Evolutionary conservation across 2,329 filamentous ascomycete genomes (phyloP), one percentile per base, ranked within the genome.

Genomic region (Nothopassalora personata): DNA sequence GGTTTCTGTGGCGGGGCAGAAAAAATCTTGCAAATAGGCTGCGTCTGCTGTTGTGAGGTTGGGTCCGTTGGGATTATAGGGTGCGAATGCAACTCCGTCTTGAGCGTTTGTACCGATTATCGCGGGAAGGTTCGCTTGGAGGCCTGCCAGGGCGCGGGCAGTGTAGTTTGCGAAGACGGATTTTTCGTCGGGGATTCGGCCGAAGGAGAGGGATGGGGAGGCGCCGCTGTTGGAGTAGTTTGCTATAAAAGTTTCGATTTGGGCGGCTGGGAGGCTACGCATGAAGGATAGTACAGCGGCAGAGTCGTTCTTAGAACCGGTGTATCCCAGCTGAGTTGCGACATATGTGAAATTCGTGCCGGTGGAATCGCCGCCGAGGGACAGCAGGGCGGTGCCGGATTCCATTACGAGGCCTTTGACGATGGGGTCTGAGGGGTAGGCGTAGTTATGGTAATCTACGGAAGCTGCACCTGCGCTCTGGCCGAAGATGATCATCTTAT

Each of bases 241-340:
- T 46, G 65, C 46, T 56, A 65, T 34, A 48, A 65, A 64, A 13
- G 11, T 47, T 49, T 62, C 58, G 19, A 64, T 60, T 7, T 36
- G 55, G 9, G 27, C 31, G 11, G 58, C 61, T 18, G 54, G 49
- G 18, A 64, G 46, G 19, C 61, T 58, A 18, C 64, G 61, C 55
- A 66, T 61, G 33, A 61, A 67, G 10, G 58, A 52, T 18, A 67
- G 19, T n/a, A 53, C 34, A 18, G 49, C 23, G 4, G 23, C 52
- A 31, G 76, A 73, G 59, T 81, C 79, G 54, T 78, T 75, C 60
- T 78, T 53, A 51, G 75, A 79, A 60, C 75, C 75, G 5, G 74
- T 76, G 9, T 75, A 65, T 7, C 62, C 60, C 31, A 66, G 45
- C 4, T 58, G 52, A 11, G 39, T 46, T 19, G 61, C 54, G 13